Base-by-base conservation (phyloP, 2,329 filamentous ascomycete genomes). In the Phialemoniopsis sp. region DNA sequence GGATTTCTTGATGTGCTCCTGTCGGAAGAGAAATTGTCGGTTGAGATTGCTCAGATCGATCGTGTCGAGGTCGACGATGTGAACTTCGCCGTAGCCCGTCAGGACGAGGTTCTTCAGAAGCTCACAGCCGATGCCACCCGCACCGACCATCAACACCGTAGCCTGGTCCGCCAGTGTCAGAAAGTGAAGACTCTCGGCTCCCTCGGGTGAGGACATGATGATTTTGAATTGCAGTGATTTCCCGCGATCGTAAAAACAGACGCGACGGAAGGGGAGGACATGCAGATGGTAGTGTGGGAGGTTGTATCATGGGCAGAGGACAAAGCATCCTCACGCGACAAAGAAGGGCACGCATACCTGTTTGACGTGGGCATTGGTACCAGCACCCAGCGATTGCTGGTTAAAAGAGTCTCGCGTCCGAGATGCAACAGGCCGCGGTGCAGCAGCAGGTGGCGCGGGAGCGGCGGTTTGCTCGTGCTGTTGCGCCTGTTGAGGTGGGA, bases 1-100 rank as follows among this genome's bases (percentile, higher is more conserved):
- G 2, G 91, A 81, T 62, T 95, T 95, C 65, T 96, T 97, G 65
- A 98, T 97, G 57, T 98, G 93, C 60, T 97, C 90, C 54, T 91
- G 85, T 45, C 90, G 80, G 63, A 98, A 98, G 35, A 98, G 81
- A 56, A 98, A 98, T 62, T 98, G 93, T 40, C 93, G 87, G 55
- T 98, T 98, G 37, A 98, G 76, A 59, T 98, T 98, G 67, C 89
- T 95, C 16, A 98, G 76, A 59, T 98, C 93, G 66, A 98, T 97
- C 2, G 93, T 98, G 62, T 98, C 93, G 44, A 98, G 85, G 63
- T 98, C 93, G 51, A 98, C 89, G 34, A 97, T 84, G 62, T 95
- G 87, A 37, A 97, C 82, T 66, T 95, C 87, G 49, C 89, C 89
- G 53, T 95, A 98, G 50, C 91, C 90, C 32, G 83, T 86, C 36